phyloP scores from a whole-genome alignment of 192 early-diverging fungal genomes.

The Podila epigama region DNA sequence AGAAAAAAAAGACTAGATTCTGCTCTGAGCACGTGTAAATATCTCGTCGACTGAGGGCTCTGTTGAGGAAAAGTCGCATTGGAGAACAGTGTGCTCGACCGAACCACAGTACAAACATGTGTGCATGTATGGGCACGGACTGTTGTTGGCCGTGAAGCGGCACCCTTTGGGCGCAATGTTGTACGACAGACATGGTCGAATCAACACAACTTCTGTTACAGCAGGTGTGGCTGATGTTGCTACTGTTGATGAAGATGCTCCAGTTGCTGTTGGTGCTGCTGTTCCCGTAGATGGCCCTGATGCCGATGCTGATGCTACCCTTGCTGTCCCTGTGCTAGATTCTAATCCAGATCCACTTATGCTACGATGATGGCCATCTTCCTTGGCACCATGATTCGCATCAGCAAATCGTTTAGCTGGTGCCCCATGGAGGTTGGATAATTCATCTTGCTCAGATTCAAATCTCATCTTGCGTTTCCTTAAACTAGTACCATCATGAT shows the following conservation, averaged over 20 bases:
- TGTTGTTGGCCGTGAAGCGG: constrained; percentile 41
- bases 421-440: too few species aligned
- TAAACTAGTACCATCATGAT: not conserved
- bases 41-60: constrained; percentile 24
- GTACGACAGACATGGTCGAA: constrained; percentile 36
- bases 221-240: not conserved
- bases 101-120: constrained; percentile 45
- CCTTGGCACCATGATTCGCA: too few species aligned
- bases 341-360: constrained; percentile 3
- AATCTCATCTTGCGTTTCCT: not conserved
- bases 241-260: not conserved
- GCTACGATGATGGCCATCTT: not conserved
- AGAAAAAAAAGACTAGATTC: not conserved
- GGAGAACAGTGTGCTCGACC: constrained; percentile 26
- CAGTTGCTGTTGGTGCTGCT: not conserved
- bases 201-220: constrained; percentile 13
- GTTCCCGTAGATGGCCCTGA: not conserved
- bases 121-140: constrained; percentile 37
- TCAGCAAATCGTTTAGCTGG: not conserved
- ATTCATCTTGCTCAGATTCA: not conserved
- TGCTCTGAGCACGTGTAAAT: not conserved
- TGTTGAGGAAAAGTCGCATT: constrained; percentile 35
- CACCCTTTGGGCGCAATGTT: constrained; percentile 50
- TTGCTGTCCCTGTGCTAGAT: not conserved
- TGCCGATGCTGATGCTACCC: not conserved